Percentiles rank a stretch among this genome's conserved stretches.
Conservation (phyloP, 23 red algal genomes). For the Gracilaria gracilis region DNA sequence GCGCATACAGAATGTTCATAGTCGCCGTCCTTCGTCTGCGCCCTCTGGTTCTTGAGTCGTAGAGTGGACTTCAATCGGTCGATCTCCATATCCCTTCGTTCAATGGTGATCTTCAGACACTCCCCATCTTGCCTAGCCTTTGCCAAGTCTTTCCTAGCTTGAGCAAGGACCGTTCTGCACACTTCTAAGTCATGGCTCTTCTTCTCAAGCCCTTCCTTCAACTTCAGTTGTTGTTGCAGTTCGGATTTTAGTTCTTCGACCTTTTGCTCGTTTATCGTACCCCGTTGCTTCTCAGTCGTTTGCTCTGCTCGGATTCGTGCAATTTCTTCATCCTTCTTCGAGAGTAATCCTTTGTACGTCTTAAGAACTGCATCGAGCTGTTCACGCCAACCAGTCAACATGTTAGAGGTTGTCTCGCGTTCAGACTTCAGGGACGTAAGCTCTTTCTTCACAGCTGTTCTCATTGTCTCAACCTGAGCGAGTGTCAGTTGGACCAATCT, state of each 20-base stretch:
- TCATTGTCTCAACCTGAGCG: neutral
- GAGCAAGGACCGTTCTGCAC: neutral
- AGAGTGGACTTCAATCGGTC: neutral
- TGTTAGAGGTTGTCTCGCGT: neutral
- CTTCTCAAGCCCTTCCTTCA: neutral
- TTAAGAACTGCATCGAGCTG: neutral
- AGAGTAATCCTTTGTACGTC: neutral
- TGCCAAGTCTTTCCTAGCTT: slow-evolving; percentile 4
- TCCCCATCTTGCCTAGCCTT: neutral
- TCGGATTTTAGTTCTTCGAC: neutral
- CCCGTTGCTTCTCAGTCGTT: neutral
- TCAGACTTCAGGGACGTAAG: neutral
- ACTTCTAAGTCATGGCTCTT: neutral
- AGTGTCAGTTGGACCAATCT: neutral
- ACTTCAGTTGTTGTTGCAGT: neutral
- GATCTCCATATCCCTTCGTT: slow-evolving; percentile 1
- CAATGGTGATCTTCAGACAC: slow-evolving; percentile 7
- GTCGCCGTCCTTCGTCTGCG: neutral
- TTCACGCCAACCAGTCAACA: neutral
- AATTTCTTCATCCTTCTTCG: neutral
- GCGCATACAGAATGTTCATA: neutral
- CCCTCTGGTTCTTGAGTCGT: neutral
- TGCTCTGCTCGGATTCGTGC: neutral
- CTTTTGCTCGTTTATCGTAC: neutral
- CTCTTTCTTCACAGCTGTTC: neutral